Base-by-base conservation (phyloP, 768 basidiomycete genomes). In the Calocera cornea region DNA sequence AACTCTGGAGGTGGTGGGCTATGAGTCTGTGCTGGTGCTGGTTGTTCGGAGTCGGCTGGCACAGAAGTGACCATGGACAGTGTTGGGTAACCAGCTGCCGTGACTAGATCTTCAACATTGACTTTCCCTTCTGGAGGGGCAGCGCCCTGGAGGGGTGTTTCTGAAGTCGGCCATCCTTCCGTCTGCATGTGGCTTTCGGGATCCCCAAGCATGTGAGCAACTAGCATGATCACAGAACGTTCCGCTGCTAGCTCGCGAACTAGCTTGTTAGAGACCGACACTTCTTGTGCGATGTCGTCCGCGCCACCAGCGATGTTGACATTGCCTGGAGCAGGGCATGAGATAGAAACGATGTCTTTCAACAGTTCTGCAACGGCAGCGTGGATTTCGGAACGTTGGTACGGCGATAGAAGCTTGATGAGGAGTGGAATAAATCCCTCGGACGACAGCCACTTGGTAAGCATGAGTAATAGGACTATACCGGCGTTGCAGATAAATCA, bases 321-420 rank as follows among this genome's bases (percentile, higher is more conserved):
- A 24, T 70, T 69, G 2, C 84, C 87, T 1, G 90, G 89, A 0
- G 92, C 89, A 5, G 92, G 91, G 0, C 93, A 88, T 38, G 93
- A 91, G 82, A 97, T 88, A 40, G 92, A 89, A 70, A 99, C 94
- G 70, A 98, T 93, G 64, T 88, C 88, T 75, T 95, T 95, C 73
- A 98, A 86, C 66, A 97, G 82, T 68, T 99, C 97, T 0, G 92
- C 83, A 34, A 92, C 90, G 67, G 92, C 87, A 8, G 85, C 81
- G 76, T 98, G 97, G 66, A 89, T 84, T 67, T 91, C 87, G 38
- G 85, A 79, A 24, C 86, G 82, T 68, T 90, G 80, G 11, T 81
- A 75, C 0, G 97, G 93, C 16, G 93, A 90, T 27, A 99, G 84
- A 54, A 94, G 81, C 69, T 86, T 85, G 68, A 95, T 82, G 17